phyloP scores from a whole-genome alignment of 345 rosid genomes.

The Rhodamnia rubescens region DNA sequence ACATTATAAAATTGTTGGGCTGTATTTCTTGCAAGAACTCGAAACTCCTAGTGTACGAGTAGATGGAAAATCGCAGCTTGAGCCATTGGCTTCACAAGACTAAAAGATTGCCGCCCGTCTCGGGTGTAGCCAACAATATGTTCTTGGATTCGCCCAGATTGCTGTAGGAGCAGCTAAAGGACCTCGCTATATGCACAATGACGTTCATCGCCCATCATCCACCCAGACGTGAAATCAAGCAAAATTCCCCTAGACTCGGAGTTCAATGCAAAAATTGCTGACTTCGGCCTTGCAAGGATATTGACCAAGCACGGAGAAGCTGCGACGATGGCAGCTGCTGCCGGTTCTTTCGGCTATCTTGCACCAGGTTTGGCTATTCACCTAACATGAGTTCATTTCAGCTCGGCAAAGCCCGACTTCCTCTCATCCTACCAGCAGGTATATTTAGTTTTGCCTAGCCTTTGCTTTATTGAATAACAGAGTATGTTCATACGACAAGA shows the following conservation, averaged over 20 bases:
- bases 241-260: too few relatives aligned
- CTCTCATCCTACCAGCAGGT: background rate
- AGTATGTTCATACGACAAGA: slow-evolving; percentile 33
- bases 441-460: background rate
- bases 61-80: slow-evolving; percentile 49
- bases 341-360: slow-evolving; percentile 54
- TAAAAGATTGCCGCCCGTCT: background rate
- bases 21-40: slow-evolving; percentile 39
- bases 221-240: too few relatives aligned
- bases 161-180: slow-evolving; percentile 57
- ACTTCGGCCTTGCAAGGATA: too few relatives aligned
- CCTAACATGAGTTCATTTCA: background rate
- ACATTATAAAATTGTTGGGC: slow-evolving; percentile 50
- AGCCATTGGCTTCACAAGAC: slow-evolving; percentile 37
- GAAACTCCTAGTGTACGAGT: slow-evolving; percentile 57
- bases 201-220: too few relatives aligned
- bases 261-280: too few relatives aligned
- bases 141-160: slow-evolving; percentile 48
- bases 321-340: slow-evolving; percentile 36
- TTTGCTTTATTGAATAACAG: slow-evolving; percentile 14
- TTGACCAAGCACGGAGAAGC: slow-evolving; percentile 23
- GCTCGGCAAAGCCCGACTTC: background rate
- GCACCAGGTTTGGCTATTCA: slow-evolving; percentile 35
- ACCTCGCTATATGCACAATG: too few relatives aligned
- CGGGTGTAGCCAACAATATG: background rate